Percentiles rank a stretch among this genome's conserved stretches.
Evolutionary conservation across 495 filamentous ascomycete genomes (phyloP).

Genomic region (Penicillium taxi): DNA sequence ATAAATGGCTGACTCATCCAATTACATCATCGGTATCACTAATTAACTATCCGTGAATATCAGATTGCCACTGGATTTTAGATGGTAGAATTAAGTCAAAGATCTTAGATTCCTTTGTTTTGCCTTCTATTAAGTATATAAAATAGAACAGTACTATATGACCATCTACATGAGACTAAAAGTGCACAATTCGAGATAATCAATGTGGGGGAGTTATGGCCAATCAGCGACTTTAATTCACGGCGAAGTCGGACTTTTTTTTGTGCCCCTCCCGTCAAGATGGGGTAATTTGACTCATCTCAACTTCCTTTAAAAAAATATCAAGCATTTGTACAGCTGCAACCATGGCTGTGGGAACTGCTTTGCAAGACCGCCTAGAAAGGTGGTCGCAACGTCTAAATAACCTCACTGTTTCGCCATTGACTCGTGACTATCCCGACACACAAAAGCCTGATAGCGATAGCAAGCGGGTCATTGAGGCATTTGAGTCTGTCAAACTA

Average conservation of each 20-base stretch:
- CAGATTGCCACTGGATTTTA: too few species aligned
- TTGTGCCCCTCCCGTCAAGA: constrained; percentile 19
- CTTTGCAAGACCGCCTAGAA: constrained; percentile 39
- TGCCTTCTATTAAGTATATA: too few species aligned
- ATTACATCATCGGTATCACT: too few species aligned
- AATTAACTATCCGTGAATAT: too few species aligned
- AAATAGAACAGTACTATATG: too few species aligned
- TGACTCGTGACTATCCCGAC: constrained; percentile 45
- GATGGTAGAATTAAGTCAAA: too few species aligned
- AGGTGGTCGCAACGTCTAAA: constrained; percentile 42
- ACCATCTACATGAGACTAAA: neutral
- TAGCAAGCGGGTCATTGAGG: constrained; percentile 39
- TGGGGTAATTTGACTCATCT: constrained; percentile 17
- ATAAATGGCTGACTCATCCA: too few species aligned
- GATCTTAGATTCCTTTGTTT: too few species aligned
- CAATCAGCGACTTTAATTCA: constrained; percentile 9
- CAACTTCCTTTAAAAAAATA: constrained; percentile 7
- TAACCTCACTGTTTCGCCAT: constrained; percentile 42
- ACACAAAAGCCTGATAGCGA: constrained; percentile 28
- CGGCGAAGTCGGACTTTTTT: constrained; percentile 24
- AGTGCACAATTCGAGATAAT: too few species aligned
- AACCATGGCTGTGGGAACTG: constrained; percentile 32
- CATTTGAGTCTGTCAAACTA: constrained; percentile 39
- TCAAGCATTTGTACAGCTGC: constrained; percentile 17
- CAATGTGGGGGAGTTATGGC: constrained; percentile 13